Evolutionary conservation across 192 early-diverging fungal genomes (phyloP), one percentile per base, ranked within the genome.

Genomic region (Podila clonocystis): DNA sequence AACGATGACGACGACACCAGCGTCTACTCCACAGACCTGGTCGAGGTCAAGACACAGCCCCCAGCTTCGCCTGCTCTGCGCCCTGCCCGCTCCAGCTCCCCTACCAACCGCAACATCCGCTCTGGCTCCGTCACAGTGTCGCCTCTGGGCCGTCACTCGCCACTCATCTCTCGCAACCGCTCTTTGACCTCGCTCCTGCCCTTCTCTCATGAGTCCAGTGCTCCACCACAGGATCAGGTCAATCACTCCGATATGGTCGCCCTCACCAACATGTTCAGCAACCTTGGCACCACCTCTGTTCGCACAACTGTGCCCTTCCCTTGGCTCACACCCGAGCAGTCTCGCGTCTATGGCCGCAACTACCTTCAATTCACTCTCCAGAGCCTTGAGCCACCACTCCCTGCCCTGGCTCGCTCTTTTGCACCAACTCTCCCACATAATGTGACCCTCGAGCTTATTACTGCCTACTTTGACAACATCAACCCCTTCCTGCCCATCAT

Each of bases 301-400:
- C 64, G 76, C 24, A 79, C 76, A 1, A 79, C 76, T 8, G 76
- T 79, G 9, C 76, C 76, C 7, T 79, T 79, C 65, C 76, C 76
- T 48, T 79, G 76, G 76, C 70, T 79, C 41, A 67, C 76, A 3
- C 76, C 76, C 15, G 76, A 79, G 49, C 76, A 79, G 38, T 79
- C 76, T 12, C 76, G 62, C 11, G 69, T 67, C 28, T 79, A 79
- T 22, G 76, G 76, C 28, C 76, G 76, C 65, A 79, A 79, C 65
- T 68, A 79, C 52, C 76, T 79, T 2, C 76, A 79, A 58, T 79
- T 79, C 55, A 52, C 76, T 0, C 57, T 52, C n/a, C 58, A 72
- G 11, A 72, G 70, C 26, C 60, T 79, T 0, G 76, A 79, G n/a
- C 76, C 76, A 31, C 65, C 76, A 9, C 65, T 79, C 29, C 76